These are phyloP conservation scores for Aureobasidium lini DNA, from an alignment of 2,329 filamentous ascomycete species.

Conservation along the genomic window DNA sequence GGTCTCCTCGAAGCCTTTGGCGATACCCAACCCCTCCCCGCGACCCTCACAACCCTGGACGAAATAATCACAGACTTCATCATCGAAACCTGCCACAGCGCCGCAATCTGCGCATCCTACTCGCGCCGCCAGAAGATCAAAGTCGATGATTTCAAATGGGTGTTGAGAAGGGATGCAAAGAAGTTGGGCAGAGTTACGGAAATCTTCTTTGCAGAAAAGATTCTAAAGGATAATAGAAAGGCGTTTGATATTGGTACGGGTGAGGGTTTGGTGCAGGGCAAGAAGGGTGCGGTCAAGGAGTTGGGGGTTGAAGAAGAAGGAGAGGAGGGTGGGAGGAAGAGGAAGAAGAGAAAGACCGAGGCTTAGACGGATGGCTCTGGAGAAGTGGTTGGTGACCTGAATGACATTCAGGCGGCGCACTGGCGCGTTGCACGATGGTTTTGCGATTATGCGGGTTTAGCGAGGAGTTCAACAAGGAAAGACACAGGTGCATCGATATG, in stretches of 20 bases:
- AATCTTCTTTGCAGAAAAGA: slow-evolving; percentile 78
- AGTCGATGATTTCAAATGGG: slow-evolving; percentile 95
- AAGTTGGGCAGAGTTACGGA: slow-evolving; percentile 87
- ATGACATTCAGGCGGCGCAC: not conserved
- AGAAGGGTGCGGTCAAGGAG: slow-evolving; percentile 40
- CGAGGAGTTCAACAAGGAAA: not conserved
- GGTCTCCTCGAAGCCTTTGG: slow-evolving; percentile 52
- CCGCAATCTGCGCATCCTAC: slow-evolving; percentile 76
- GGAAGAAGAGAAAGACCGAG: slow-evolving; percentile 25
- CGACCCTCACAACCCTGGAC: slow-evolving; percentile 81
- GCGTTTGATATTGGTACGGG: slow-evolving; percentile 62
- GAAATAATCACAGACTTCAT: slow-evolving; percentile 97
- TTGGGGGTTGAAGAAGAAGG: slow-evolving; percentile 51
- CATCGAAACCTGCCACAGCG: slow-evolving; percentile 85
- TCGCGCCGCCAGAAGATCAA: slow-evolving; percentile 93
- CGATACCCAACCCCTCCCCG: slow-evolving; percentile 69
- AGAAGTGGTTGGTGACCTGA: not conserved
- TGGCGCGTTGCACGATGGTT: not conserved
- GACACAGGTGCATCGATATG: too few species aligned
- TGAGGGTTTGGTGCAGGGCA: slow-evolving; percentile 44
- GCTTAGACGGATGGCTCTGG: not conserved
- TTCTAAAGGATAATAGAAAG: slow-evolving; percentile 77
- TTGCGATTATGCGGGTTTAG: not conserved
- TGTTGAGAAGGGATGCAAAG: slow-evolving; percentile 72
- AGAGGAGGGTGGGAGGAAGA: slow-evolving; percentile 23